These are phyloP conservation scores for Pichia sp. DNA, from an alignment of 1,139 yeast species.

Conservation along the genomic window DNA sequence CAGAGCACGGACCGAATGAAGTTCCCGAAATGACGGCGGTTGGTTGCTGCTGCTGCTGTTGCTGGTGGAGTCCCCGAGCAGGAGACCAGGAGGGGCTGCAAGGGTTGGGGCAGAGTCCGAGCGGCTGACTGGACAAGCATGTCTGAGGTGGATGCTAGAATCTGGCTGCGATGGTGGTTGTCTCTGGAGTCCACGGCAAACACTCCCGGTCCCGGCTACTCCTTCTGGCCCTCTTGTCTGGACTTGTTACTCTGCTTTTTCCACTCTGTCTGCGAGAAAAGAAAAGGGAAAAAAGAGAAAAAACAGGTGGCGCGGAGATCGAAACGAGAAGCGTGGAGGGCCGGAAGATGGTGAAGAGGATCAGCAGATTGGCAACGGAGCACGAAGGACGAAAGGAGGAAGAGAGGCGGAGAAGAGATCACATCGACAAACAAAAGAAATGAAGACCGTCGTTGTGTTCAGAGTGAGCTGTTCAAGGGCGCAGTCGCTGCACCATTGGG, in stretches of 20 bases:
- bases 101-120: conserved; percentile 8
- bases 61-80: conserved; percentile 1
- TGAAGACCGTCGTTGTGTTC: not conserved
- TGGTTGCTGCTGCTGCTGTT: not conserved
- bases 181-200: not conserved
- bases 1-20: conserved; percentile 57
- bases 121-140: conserved; percentile 3
- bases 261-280: not conserved
- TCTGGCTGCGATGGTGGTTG: not conserved
- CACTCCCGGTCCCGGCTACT: not conserved
- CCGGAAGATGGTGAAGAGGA: not conserved
- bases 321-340: not conserved
- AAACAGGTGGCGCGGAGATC: conserved; percentile 6
- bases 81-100: conserved; percentile 1
- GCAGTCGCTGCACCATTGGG: not conserved
- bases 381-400: not conserved
- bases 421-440: not conserved
- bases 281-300: not conserved
- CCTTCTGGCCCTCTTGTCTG: not conserved
- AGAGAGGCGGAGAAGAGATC: not conserved
- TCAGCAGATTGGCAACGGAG: not conserved
- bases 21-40: conserved; percentile 37
- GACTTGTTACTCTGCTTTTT: not conserved
- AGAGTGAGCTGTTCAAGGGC: not conserved
- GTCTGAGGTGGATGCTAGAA: not conserved